Conservation (phyloP, 495 filamentous ascomycete species). For the Talaromyces trachyspermus region DNA sequence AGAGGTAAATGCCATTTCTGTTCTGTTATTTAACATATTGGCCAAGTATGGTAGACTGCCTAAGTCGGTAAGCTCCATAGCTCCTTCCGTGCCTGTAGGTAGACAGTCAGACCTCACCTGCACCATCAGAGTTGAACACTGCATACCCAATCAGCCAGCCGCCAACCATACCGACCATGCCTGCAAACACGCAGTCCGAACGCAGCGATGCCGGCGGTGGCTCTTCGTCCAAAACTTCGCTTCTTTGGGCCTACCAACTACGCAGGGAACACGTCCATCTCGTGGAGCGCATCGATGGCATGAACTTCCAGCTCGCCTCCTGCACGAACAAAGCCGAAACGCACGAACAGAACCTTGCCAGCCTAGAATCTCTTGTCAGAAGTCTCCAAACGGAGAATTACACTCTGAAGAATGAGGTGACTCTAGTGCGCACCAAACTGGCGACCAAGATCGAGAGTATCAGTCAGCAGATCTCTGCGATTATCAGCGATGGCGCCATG, state of each 20-base stretch:
- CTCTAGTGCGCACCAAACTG: background rate
- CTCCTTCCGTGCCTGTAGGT: background rate
- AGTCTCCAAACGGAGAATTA: constrained; percentile 13
- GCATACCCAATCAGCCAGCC: background rate
- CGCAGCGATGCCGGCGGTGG: background rate
- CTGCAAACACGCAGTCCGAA: background rate
- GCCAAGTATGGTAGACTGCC: background rate
- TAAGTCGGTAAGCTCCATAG: background rate
- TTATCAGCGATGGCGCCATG: background rate
- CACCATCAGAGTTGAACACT: background rate
- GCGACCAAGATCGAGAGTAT: background rate
- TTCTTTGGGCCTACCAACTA: constrained; percentile 30
- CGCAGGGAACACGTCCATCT: constrained; percentile 27
- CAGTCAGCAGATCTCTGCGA: background rate
- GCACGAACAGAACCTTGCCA: constrained; percentile 3
- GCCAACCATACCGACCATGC: background rate
- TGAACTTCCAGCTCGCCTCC: constrained; percentile 8
- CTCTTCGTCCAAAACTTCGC: constrained; percentile 8
- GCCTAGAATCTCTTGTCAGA: constrained; percentile 11
- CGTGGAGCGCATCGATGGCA: constrained; percentile 12
- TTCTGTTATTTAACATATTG: constrained; percentile 2
- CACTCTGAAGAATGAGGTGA: constrained; percentile 3
- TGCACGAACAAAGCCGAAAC: constrained; percentile 3
- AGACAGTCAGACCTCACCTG: background rate
- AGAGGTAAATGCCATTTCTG: constrained; percentile 28